Evolutionary conservation across 768 basidiomycete genomes (phyloP).

Genomic region (Rhodotorula diobovata): DNA sequence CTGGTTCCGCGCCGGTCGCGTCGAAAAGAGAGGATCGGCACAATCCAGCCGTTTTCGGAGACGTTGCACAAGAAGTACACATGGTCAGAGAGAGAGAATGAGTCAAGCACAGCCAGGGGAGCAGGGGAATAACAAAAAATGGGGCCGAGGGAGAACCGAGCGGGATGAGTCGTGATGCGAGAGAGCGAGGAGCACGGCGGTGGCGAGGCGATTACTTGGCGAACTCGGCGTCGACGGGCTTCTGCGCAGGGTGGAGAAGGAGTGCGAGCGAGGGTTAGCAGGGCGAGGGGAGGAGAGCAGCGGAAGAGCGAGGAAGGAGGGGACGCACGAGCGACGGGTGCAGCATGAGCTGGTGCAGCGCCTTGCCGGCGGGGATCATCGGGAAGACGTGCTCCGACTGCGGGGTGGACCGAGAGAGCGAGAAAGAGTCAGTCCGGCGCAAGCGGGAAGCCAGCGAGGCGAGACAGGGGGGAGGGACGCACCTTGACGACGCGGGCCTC

Average conservation of each 20-base stretch:
- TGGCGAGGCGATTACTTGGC: neutral
- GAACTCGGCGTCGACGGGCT: neutral
- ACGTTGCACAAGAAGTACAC: too few species aligned
- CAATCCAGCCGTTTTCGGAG: too few species aligned
- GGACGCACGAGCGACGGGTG: neutral
- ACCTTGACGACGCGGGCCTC: conserved; percentile 74
- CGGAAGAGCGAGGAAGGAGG: too few species aligned
- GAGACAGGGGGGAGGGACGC: conserved; percentile 1
- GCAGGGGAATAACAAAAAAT: too few species aligned
- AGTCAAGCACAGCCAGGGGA: too few species aligned
- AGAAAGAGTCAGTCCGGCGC: neutral
- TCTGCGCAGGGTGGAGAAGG: conserved; percentile 64
- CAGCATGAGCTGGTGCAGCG: conserved; percentile 64
- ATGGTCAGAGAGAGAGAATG: too few species aligned
- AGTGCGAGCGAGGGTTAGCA: conserved; percentile 48
- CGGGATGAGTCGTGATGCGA: too few species aligned
- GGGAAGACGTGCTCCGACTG: conserved; percentile 24
- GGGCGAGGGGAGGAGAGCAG: too few species aligned
- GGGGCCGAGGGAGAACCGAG: too few species aligned
- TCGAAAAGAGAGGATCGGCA: too few species aligned
- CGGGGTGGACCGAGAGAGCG: neutral
- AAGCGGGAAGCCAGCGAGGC: neutral
- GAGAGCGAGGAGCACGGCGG: neutral
- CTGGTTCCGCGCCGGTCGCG: too few species aligned
- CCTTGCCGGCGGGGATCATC: conserved; percentile 65